These are phyloP conservation scores for Populus trichocarpa DNA, from an alignment of 441 rosid genomes.

Conservation along the genomic window DNA sequence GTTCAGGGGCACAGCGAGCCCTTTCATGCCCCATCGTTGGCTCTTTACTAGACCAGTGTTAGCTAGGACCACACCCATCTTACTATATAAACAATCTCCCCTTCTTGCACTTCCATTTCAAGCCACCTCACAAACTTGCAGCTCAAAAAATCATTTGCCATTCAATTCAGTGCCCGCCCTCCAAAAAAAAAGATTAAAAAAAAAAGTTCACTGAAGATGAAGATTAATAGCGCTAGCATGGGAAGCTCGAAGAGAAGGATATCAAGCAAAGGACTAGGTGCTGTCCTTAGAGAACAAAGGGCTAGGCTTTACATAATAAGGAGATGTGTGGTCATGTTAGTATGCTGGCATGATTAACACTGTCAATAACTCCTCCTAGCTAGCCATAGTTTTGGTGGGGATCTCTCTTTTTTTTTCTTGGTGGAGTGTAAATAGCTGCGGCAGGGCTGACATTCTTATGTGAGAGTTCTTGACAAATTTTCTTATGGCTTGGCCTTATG, in stretches of 20 bases:
- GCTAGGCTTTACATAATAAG: conserved; percentile 86
- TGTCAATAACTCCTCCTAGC: background rate
- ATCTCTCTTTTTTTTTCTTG: conserved; percentile 13
- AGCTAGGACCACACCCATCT: conserved; percentile 37
- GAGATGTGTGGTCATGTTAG: conserved; percentile 94
- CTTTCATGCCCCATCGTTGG: conserved; percentile 69
- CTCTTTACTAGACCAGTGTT: conserved; percentile 57
- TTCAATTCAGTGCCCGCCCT: background rate
- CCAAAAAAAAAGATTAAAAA: background rate
- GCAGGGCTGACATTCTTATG: conserved; percentile 7
- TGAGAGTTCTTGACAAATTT: conserved; percentile 24
- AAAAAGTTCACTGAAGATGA: conserved; percentile 30
- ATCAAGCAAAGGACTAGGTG: conserved; percentile 73
- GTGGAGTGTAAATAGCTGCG: conserved; percentile 39
- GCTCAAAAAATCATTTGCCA: background rate
- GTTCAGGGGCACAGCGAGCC: conserved; percentile 66
- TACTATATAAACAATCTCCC: conserved; percentile 30
- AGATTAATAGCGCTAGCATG: conserved; percentile 47
- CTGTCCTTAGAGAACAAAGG: conserved; percentile 78
- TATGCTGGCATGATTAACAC: conserved; percentile 83
- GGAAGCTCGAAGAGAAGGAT: conserved; percentile 79
- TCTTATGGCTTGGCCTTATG: conserved; percentile 10
- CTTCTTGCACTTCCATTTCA: conserved; percentile 5
- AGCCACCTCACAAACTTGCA: background rate
- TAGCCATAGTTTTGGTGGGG: background rate